phyloP scores from a whole-genome alignment of 345 rosid species.

The Eucalyptus victrix region DNA sequence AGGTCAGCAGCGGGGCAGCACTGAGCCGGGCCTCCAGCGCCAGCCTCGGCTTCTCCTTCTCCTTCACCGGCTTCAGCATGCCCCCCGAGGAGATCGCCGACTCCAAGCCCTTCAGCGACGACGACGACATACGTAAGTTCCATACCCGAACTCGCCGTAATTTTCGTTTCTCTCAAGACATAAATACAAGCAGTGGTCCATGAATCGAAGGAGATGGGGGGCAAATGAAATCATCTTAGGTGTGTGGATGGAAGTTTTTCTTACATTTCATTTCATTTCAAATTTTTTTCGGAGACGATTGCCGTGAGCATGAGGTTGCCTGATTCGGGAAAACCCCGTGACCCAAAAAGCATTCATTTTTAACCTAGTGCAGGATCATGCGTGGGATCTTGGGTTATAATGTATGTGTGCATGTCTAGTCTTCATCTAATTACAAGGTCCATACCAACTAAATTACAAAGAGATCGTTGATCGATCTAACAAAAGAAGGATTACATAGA shows the following conservation, averaged over 20 bases:
- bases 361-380: not conserved
- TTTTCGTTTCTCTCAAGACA: not conserved
- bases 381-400: not conserved
- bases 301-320: not conserved
- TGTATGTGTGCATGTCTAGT: not conserved
- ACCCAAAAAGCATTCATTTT: not conserved
- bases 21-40: conserved; percentile 96
- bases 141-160: not conserved
- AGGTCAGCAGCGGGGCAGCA: conserved; percentile 76
- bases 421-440: not conserved
- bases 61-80: conserved; percentile 86
- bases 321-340: not conserved
- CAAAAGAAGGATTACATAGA: not conserved
- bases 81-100: conserved; percentile 79
- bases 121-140: conserved; percentile 69
- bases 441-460: not conserved
- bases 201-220: not conserved
- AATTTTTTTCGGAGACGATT: not conserved
- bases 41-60: conserved; percentile 79
- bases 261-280: not conserved
- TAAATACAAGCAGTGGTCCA: not conserved
- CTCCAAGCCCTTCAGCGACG: conserved; percentile 83
- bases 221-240: not conserved
- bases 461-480: not conserved
- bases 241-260: not conserved